These are phyloP conservation scores for Penicillium sp. DNA, from an alignment of 2,329 filamentous ascomycete species.

Conservation along the genomic window DNA sequence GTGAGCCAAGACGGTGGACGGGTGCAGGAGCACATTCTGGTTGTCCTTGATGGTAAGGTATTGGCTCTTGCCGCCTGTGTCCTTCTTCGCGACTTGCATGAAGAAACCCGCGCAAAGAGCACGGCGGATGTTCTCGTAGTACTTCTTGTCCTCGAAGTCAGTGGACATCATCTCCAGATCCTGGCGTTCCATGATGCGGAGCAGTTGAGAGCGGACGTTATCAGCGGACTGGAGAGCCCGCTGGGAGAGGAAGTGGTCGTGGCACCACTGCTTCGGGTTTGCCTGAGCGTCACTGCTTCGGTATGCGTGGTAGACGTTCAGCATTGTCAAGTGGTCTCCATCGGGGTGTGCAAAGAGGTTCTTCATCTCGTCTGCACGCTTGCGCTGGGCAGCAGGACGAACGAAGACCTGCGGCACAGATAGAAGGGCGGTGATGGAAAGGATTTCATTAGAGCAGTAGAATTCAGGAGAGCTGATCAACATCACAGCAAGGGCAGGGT, in stretches of 20 bases:
- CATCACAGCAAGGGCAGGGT: slow-evolving; percentile 94
- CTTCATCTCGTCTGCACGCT: slow-evolving; percentile 98
- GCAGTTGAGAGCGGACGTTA: slow-evolving; percentile 86
- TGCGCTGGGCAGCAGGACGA: slow-evolving; percentile 77
- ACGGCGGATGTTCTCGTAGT: slow-evolving; percentile 94
- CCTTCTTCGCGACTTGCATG: slow-evolving; percentile 98
- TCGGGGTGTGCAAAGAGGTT: slow-evolving; percentile 85
- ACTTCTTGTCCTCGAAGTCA: slow-evolving; percentile 90
- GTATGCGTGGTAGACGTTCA: slow-evolving; percentile 98
- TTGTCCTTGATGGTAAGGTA: slow-evolving; percentile 97
- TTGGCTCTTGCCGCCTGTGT: slow-evolving; percentile 73
- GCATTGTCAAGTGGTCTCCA: slow-evolving; percentile 90
- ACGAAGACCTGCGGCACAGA: slow-evolving; percentile 94
- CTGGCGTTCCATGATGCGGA: slow-evolving; percentile 94
- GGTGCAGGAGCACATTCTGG: slow-evolving; percentile 88
- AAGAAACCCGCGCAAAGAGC: slow-evolving; percentile 95
- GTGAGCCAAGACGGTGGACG: slow-evolving; percentile 81
- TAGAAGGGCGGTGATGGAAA: slow-evolving; percentile 89
- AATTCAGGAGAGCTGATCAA: slow-evolving; percentile 96
- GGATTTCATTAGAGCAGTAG: slow-evolving; percentile 96
- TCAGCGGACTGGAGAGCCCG: slow-evolving; percentile 88
- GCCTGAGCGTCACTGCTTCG: slow-evolving; percentile 68
- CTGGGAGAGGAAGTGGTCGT: slow-evolving; percentile 91
- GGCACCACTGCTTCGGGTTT: slow-evolving; percentile 87
- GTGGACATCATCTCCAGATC: slow-evolving; percentile 84